phyloP scores from a whole-genome alignment of 2,329 filamentous ascomycete genomes.

The Podosphaera leucotricha region DNA sequence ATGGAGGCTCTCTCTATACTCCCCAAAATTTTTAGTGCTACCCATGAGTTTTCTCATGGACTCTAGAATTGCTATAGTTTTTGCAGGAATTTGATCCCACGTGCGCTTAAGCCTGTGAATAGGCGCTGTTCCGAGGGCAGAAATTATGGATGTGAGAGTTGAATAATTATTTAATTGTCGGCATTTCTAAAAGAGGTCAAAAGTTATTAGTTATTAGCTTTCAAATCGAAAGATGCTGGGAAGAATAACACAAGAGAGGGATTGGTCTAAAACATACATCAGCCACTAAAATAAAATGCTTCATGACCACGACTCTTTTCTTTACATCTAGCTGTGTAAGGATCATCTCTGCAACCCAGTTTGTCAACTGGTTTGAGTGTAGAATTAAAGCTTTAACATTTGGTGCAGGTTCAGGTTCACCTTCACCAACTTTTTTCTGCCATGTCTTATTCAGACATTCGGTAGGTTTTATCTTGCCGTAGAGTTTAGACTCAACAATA shows the following conservation, averaged over 20 bases:
- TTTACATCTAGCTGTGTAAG: slow-evolving; percentile 83
- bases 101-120: slow-evolving; percentile 85
- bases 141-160: slow-evolving; percentile 91
- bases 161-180: slow-evolving; percentile 88
- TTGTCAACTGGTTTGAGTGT: slow-evolving; percentile 96
- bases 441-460: slow-evolving; percentile 97
- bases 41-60: slow-evolving; percentile 88
- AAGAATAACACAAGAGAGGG: background rate
- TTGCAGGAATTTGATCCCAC: slow-evolving; percentile 79
- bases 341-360: slow-evolving; percentile 99
- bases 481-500: slow-evolving; percentile 84
- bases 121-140: slow-evolving; percentile 77
- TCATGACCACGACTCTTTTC: slow-evolving; percentile 90
- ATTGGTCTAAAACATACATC: slow-evolving; percentile 40
- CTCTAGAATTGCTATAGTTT: slow-evolving; percentile 59
- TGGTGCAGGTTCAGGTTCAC: slow-evolving; percentile 62
- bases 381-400: slow-evolving; percentile 94
- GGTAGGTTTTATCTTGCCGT: slow-evolving; percentile 84
- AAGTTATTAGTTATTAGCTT: background rate
- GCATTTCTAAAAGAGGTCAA: slow-evolving; percentile 47
- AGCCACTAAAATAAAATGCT: slow-evolving; percentile 89
- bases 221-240: background rate
- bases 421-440: slow-evolving; percentile 79
- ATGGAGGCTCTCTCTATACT: slow-evolving; percentile 84
- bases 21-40: slow-evolving; percentile 92